These are phyloP conservation scores for Strobilomyces echinocephalus DNA, from an alignment of 768 basidiomycete genomes.

Conservation along the genomic window DNA sequence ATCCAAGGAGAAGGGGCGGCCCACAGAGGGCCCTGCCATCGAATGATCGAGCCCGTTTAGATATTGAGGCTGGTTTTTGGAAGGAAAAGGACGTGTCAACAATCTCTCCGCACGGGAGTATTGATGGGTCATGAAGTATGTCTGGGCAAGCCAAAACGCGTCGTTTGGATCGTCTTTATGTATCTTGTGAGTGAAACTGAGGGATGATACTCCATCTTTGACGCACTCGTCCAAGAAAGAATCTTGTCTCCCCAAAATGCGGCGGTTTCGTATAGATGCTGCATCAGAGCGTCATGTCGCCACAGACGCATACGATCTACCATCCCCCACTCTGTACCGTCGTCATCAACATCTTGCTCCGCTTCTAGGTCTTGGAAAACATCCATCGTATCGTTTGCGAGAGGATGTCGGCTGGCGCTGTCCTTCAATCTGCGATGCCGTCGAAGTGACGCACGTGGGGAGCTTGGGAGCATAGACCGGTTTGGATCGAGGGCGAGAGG, in stretches of 20 bases:
- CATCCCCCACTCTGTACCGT: slow-evolving; percentile 68
- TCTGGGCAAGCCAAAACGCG: slow-evolving; percentile 98
- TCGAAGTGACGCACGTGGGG: slow-evolving; percentile 68
- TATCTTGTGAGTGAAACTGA: slow-evolving; percentile 1
- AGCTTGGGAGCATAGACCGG: slow-evolving; percentile 69
- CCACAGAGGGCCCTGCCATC: slow-evolving; percentile 27
- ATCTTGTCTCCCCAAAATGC: slow-evolving; percentile 99
- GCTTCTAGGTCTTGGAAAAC: slow-evolving; percentile 67
- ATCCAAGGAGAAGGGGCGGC: slow-evolving; percentile 38
- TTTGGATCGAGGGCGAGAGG: slow-evolving; percentile 73
- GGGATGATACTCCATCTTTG: slow-evolving; percentile 4
- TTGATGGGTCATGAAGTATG: slow-evolving; percentile 92
- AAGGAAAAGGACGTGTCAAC: slow-evolving; percentile 80
- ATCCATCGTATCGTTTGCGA: slow-evolving; percentile 71
- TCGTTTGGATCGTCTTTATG: slow-evolving; percentile 87
- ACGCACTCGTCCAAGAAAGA: slow-evolving; percentile 89
- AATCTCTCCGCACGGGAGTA: slow-evolving; percentile 92
- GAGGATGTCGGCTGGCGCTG: slow-evolving; percentile 57
- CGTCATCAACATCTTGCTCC: slow-evolving; percentile 57
- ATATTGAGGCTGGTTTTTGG: slow-evolving; percentile 37
- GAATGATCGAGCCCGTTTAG: slow-evolving; percentile 20
- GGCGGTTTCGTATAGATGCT: slow-evolving; percentile 95
- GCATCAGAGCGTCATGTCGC: slow-evolving; percentile 97
- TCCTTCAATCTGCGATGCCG: slow-evolving; percentile 52
- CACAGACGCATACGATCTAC: slow-evolving; percentile 95